Percentiles rank a stretch among this genome's conserved stretches.
Conservation (phyloP, 108 stramenopile species). For the Licmophora abbreviata region DNA sequence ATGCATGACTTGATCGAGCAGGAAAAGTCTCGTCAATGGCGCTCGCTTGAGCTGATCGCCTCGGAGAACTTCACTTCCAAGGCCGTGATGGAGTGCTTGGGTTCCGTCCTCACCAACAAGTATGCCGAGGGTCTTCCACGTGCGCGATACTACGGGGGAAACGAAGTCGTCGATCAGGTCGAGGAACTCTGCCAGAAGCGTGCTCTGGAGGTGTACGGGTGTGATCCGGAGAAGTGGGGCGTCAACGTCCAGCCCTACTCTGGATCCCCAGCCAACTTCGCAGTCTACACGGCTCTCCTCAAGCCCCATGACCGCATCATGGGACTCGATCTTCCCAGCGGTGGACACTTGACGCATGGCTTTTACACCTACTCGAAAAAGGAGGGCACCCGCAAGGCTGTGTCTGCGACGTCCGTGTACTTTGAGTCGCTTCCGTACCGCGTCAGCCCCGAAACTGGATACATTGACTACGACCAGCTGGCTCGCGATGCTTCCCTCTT, state of each 20-base stretch:
- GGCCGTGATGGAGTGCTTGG: constrained; percentile 98
- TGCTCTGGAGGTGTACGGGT: constrained; percentile 95
- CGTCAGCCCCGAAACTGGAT: constrained; percentile 92
- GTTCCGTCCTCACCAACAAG: constrained; percentile 98
- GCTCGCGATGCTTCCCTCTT: constrained; percentile 86
- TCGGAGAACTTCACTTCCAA: constrained; percentile 98
- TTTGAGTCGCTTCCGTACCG: constrained; percentile 99
- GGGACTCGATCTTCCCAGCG: constrained; percentile 98
- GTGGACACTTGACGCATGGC: constrained; percentile 98
- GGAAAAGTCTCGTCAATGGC: constrained; percentile 92
- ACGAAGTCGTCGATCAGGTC: constrained; percentile 93
- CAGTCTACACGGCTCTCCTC: constrained; percentile 96
- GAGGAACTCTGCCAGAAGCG: constrained; percentile 92
- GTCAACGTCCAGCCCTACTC: constrained; percentile 97
- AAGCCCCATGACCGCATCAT: constrained; percentile 99
- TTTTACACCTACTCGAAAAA: constrained; percentile 99
- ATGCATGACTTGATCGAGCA: constrained; percentile 95
- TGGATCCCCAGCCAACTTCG: constrained; percentile 99
- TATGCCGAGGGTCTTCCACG: constrained; percentile 98
- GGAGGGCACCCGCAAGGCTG: constrained; percentile 94
- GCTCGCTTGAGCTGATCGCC: constrained; percentile 97
- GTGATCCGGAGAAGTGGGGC: constrained; percentile 95
- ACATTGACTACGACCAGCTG: constrained; percentile 93
- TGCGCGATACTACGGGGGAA: constrained; percentile 99
- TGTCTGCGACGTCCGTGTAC: constrained; percentile 99